Conservation (phyloP, 257 asterid genomes). For the Scutellaria galericulata region DNA sequence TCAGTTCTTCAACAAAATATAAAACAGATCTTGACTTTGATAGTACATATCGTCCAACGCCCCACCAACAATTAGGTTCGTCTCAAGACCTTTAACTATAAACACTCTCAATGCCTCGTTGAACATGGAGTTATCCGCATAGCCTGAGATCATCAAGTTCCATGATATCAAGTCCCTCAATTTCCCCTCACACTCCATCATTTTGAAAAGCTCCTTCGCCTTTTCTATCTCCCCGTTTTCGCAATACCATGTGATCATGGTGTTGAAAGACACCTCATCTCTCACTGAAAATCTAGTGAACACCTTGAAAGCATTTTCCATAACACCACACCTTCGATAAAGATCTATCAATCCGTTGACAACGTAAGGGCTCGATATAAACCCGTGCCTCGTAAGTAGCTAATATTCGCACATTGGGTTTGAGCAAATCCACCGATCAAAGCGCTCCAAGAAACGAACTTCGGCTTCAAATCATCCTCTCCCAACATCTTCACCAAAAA, state of each 20-base stretch:
- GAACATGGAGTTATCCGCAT: conserved; percentile 58
- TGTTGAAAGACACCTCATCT: conserved; percentile 71
- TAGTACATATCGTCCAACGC: conserved; percentile 77
- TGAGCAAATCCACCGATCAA: conserved; percentile 73
- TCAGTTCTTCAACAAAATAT: no score
- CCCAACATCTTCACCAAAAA: conserved; percentile 53
- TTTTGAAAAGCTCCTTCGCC: conserved; percentile 66
- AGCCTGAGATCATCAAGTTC: conserved; percentile 89
- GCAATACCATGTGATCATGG: conserved; percentile 77
- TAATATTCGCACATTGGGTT: conserved; percentile 61
- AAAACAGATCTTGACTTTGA: conserved; percentile 61
- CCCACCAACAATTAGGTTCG: conserved; percentile 67
- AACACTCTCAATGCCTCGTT: conserved; percentile 56
- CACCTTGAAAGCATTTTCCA: conserved; percentile 56
- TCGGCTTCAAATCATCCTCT: conserved; percentile 49
- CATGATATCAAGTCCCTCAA: conserved; percentile 62
- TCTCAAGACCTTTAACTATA: conserved; percentile 52
- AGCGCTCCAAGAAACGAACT: conserved; percentile 73
- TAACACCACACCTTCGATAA: conserved; percentile 68
- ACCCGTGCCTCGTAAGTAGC: conserved; percentile 58
- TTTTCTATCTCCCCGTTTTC: conserved; percentile 54
- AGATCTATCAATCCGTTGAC: conserved; percentile 80
- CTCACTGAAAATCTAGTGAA: conserved; percentile 61
- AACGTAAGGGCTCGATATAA: conserved; percentile 64
- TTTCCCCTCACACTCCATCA: conserved; percentile 60